A percentile compares a stretch with the other conserved stretches of the same genome.
Evolutionary conservation across 768 basidiomycete genomes (phyloP).

Genomic region (Panus rudis): DNA sequence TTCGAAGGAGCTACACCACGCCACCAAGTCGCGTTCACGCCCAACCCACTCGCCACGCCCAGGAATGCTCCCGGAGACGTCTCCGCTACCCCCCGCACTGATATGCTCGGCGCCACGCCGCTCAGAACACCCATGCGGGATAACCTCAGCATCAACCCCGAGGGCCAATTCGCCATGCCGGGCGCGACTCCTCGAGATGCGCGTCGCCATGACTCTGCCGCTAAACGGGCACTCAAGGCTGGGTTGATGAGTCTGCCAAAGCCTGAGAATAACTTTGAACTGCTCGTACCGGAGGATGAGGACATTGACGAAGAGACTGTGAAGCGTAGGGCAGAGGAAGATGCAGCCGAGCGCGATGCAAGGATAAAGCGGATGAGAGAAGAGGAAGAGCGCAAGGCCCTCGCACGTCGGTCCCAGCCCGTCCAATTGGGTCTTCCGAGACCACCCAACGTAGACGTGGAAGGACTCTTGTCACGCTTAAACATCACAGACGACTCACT

Average conservation of each 20-base stretch:
- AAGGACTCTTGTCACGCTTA: conserved; percentile 54
- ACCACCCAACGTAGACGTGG: conserved; percentile 75
- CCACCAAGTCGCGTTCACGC: conserved; percentile 85
- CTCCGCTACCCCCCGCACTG: conserved; percentile 26
- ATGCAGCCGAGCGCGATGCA: conserved; percentile 89
- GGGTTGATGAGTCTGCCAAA: conserved; percentile 82
- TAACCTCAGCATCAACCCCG: conserved; percentile 80
- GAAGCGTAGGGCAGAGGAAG: conserved; percentile 55
- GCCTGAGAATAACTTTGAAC: conserved; percentile 96
- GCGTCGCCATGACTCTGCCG: conserved; percentile 50
- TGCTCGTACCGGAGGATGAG: conserved; percentile 86
- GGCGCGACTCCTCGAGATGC: conserved; percentile 76
- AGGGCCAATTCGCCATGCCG: conserved; percentile 45
- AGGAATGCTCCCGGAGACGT: conserved; percentile 37
- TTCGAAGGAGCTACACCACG: conserved; percentile 95
- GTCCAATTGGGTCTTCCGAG: conserved; percentile 83
- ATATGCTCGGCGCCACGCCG: conserved; percentile 59
- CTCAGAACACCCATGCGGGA: conserved; percentile 94
- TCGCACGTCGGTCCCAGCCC: conserved; percentile 76
- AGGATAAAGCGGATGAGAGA: conserved; percentile 56
- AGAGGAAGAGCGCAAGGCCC: conserved; percentile 68
- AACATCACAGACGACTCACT: conserved; percentile 40
- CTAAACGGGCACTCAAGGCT: conserved; percentile 70
- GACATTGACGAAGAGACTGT: conserved; percentile 38
- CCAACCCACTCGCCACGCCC: conserved; percentile 93